These are phyloP conservation scores for Mallotus repandus DNA, from an alignment of 441 rosid genomes.

Conservation along the genomic window DNA sequence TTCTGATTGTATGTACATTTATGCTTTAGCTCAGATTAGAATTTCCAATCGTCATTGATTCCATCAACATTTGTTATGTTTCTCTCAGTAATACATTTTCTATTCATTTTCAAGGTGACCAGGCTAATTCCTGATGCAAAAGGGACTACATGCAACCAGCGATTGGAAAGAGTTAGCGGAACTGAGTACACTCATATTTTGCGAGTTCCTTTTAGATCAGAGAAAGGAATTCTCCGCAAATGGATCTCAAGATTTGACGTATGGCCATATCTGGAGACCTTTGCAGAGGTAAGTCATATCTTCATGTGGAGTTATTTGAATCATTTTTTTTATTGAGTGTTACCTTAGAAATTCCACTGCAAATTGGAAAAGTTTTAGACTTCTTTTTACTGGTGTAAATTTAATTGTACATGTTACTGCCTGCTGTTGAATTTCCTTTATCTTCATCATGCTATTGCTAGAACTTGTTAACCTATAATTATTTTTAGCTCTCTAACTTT, in stretches of 20 bases:
- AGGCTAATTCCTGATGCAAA: conserved; percentile 90
- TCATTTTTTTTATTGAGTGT: not conserved
- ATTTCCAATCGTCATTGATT: not conserved
- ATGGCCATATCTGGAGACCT: conserved; percentile 95
- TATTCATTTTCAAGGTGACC: conserved; percentile 56
- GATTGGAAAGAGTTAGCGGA: conserved; percentile 92
- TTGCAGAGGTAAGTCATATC: conserved; percentile 59
- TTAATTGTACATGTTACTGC: not conserved
- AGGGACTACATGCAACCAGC: conserved; percentile 92
- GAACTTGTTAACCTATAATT: not conserved
- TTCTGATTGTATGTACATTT: conserved; percentile 70
- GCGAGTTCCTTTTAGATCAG: conserved; percentile 92
- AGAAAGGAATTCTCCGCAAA: conserved; percentile 79
- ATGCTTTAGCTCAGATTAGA: conserved; percentile 1
- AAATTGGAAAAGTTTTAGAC: not conserved
- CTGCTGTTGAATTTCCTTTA: not conserved
- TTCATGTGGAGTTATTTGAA: not conserved
- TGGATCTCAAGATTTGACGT: conserved; percentile 99
- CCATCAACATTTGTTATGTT: not conserved
- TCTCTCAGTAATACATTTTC: conserved; percentile 14
- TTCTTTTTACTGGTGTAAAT: not conserved
- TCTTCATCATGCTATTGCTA: not conserved
- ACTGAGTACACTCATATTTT: conserved; percentile 80
- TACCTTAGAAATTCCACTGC: not conserved
- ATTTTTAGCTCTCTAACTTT: conserved; percentile 8